These are phyloP conservation scores for Mortierella sp. DNA, from an alignment of 371 early-diverging fungal species.

Conservation along the genomic window DNA sequence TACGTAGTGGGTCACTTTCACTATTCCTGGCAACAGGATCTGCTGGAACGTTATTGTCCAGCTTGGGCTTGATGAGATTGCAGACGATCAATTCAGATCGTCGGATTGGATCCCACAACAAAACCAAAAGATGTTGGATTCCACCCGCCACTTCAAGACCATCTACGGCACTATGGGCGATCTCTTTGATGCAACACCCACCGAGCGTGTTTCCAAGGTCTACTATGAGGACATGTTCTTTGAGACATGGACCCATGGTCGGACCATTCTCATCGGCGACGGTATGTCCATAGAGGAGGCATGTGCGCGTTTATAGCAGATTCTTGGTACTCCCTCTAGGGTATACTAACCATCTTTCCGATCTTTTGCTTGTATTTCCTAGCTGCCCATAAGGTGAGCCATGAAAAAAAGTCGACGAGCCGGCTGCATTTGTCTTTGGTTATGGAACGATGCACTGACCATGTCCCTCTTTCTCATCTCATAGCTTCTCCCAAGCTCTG, in stretches of 20 bases:
- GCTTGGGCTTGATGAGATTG: background rate
- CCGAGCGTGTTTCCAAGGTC: slow-evolving; percentile 20
- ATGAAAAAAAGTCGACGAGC: background rate
- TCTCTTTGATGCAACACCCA: slow-evolving; percentile 25
- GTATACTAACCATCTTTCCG: background rate
- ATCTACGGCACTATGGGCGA: slow-evolving; percentile 16
- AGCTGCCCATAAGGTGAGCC: slow-evolving; percentile 27
- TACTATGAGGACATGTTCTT: slow-evolving; percentile 33
- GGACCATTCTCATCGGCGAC: slow-evolving; percentile 37
- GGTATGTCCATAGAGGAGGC: no score
- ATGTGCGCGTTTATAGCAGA: background rate
- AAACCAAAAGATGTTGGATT: slow-evolving; percentile 9
- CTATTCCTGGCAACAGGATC: slow-evolving; percentile 11
- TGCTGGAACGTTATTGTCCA: slow-evolving; percentile 25
- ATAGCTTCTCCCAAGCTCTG: slow-evolving; percentile 24
- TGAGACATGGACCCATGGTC: slow-evolving; percentile 38
- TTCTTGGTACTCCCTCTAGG: background rate
- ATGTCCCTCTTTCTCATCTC: background rate
- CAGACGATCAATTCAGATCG: slow-evolving; percentile 5
- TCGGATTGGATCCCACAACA: slow-evolving; percentile 20
- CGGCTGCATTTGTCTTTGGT: background rate
- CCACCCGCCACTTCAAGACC: slow-evolving; percentile 19
- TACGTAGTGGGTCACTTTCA: slow-evolving; percentile 20
- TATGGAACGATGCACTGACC: background rate
- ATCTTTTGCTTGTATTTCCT: background rate